Evolutionary conservation across 805 yeast species (phyloP).

Genomic region (Lachancea thermotolerans): DNA sequence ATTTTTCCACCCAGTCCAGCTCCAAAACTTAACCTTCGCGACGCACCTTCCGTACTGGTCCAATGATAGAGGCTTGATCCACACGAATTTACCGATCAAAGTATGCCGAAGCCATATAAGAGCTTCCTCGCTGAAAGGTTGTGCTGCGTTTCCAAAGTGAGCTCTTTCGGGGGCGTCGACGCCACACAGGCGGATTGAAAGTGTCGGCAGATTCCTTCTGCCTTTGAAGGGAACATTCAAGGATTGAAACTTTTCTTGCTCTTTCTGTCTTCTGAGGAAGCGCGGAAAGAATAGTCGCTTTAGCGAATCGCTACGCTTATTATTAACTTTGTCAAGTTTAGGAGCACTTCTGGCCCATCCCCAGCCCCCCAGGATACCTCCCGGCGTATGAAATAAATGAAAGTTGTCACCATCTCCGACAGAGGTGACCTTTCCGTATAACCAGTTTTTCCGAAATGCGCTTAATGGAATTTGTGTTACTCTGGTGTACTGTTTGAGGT

Average conservation of each 20-base stretch:
- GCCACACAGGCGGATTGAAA: slow-evolving; percentile 80
- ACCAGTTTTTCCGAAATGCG: slow-evolving; percentile 38
- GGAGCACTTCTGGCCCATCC: slow-evolving; percentile 80
- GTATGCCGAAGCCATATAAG: slow-evolving; percentile 64
- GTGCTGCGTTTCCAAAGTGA: slow-evolving; percentile 91
- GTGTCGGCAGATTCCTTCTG: slow-evolving; percentile 40
- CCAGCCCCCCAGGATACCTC: slow-evolving; percentile 87
- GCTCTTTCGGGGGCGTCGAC: slow-evolving; percentile 96
- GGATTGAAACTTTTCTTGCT: slow-evolving; percentile 21
- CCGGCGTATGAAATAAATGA: slow-evolving; percentile 88
- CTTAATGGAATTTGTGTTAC: slow-evolving; percentile 44
- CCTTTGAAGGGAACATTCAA: slow-evolving; percentile 25
- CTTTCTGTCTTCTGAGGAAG: background rate
- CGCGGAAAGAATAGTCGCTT: background rate
- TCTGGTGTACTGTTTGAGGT: slow-evolving; percentile 44
- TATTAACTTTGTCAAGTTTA: slow-evolving; percentile 26
- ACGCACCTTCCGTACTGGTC: slow-evolving; percentile 92
- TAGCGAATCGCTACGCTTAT: background rate
- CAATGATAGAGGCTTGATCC: slow-evolving; percentile 68
- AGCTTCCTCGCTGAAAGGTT: slow-evolving; percentile 82
- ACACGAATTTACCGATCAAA: slow-evolving; percentile 58
- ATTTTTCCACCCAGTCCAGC: slow-evolving; percentile 60
- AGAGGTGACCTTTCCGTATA: slow-evolving; percentile 72
- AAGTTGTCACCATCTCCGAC: slow-evolving; percentile 97
- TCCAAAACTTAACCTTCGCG: slow-evolving; percentile 57